Base-by-base conservation (phyloP, 129 eudicot genomes). In the Chrysanthemum lavandulifolium region DNA sequence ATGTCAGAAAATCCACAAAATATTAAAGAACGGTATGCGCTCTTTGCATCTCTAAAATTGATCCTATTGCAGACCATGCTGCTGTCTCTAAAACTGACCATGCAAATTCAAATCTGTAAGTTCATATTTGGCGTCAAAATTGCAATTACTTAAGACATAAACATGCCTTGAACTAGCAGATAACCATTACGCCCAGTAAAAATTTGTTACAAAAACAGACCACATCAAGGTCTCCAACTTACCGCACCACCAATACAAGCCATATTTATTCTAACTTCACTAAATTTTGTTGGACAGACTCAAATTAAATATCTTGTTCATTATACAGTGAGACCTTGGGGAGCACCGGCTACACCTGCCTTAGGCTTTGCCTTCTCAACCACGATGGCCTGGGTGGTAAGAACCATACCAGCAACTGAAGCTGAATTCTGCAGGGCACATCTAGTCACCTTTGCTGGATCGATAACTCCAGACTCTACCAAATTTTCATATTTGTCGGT, bases 331-430 rank as follows among this genome's bases (percentile, higher is more conserved):
- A 89, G 71, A 29, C 90, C 96, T 72, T 84, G 86, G 25, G 88
- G 95, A 54, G 79, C 70, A 16, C 76, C 88, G 11, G 83, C 69
- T 2, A 76, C 89, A 12, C 85, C 56, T 13, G 78, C 25, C 81
- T 81, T 93, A 0, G 98, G 90, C 80, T 84, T 89, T 16, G 95
- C 64, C 80, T 93, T 93, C 57, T 93, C 98, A 53, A 93, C 98
- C 13, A 93, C 97, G 65, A 93, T 93, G 15, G 98, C 98, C 48
- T 93, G 98, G 43, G 98, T 93, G 10, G 97, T 93, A 65, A 93
- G 82, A 29, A 93, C 98, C 98, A 93, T 93, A 48, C 98, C 98
- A 4, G 98, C 97, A 74, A 93, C 97, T 5, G 98, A 93, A 25
- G 97, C 92, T 10, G 98, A 86, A 71, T 93, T 93, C 74, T 93